phyloP scores from a whole-genome alignment of 2,329 filamentous ascomycete genomes.

The Fusarium sp. region DNA sequence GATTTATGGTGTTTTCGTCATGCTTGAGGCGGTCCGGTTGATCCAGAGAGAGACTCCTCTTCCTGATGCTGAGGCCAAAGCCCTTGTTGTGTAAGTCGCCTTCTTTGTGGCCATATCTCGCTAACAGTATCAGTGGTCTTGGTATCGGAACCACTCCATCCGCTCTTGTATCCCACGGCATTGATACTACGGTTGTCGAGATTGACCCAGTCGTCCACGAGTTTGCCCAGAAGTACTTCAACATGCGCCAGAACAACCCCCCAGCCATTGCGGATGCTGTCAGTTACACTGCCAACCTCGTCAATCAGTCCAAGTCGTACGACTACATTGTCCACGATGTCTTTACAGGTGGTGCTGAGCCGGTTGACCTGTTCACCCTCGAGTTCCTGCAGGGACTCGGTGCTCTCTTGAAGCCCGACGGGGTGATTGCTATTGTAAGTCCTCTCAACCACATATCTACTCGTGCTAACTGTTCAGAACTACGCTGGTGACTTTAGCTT shows the following conservation, averaged over 20 bases:
- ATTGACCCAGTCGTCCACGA: constrained; percentile 91
- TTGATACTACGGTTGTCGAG: constrained; percentile 94
- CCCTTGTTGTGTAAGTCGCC: constrained; percentile 81
- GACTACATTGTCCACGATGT: constrained; percentile 98
- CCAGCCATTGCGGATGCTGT: constrained; percentile 87
- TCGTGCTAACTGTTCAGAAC: constrained; percentile 68
- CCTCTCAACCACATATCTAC: neutral
- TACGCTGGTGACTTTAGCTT: constrained; percentile 90
- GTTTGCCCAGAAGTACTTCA: constrained; percentile 86
- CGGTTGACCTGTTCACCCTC: constrained; percentile 85
- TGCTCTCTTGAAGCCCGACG: constrained; percentile 78
- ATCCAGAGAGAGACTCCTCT: constrained; percentile 69
- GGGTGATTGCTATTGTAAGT: constrained; percentile 88
- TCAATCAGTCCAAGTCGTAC: constrained; percentile 65
- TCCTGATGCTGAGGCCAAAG: constrained; percentile 76
- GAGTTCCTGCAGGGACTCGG: constrained; percentile 83
- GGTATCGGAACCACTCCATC: constrained; percentile 93
- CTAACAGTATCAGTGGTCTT: constrained; percentile 71
- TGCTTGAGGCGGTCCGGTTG: constrained; percentile 91
- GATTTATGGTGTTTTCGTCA: constrained; percentile 95
- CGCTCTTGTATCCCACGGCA: constrained; percentile 86
- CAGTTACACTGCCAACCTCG: constrained; percentile 67
- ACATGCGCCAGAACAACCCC: constrained; percentile 80
- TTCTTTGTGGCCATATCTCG: neutral
- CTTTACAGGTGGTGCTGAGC: constrained; percentile 96